Evolutionary conservation across 371 early-diverging fungal genomes (phyloP), one percentile per base, ranked within the genome.

Genomic region (Mucor circinelloides): DNA sequence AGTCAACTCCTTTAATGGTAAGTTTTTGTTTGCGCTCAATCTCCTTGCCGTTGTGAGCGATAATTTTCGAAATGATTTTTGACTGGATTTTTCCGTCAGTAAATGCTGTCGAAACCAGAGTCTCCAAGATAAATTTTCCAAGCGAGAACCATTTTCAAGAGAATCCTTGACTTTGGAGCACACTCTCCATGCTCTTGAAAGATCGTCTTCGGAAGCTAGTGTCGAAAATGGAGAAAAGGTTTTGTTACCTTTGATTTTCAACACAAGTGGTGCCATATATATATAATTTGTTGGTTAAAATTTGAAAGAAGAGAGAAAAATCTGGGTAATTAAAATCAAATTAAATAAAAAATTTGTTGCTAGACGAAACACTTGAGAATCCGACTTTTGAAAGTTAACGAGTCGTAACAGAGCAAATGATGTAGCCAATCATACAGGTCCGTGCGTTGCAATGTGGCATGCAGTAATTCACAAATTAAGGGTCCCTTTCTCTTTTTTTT

Each of bases 101-200:
- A 74, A 36, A 55, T 82, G 77, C 54, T 82, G 82, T 50, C 74
- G 68, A 68, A 91, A 90, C 94, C 94, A 93, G 34, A 95, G 78
- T 58, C 96, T 79, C 96, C 96, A 95, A 4, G 93, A 90, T 70
- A 95, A 79, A 70, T 95, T 95, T 72, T 95, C 96, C n/a, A 95
- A 78, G 42, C 96, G 81, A 30, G 88, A 88, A 10, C 95, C 96
- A 67, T 94, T 90, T 64, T 93, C 93, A 9, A 95, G 79, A 21
- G 94, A 91, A 68, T 94, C 93, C 74, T 93, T 95, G 50, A 93
- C 94, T 80, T 94, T 94, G 27, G 94, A 91, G 74, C 91, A 92
- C 10, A 95, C 87, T 59, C 89, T 84, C 96, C 96, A 95, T 7
- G 91, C 87, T 58, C 85, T 84, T 25, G 88, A 87, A 19, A 93